Percentiles rank a stretch among this genome's conserved stretches.
Conservation (phyloP, 2,329 filamentous ascomycete species). For the Pestalotiopsis sp. region DNA sequence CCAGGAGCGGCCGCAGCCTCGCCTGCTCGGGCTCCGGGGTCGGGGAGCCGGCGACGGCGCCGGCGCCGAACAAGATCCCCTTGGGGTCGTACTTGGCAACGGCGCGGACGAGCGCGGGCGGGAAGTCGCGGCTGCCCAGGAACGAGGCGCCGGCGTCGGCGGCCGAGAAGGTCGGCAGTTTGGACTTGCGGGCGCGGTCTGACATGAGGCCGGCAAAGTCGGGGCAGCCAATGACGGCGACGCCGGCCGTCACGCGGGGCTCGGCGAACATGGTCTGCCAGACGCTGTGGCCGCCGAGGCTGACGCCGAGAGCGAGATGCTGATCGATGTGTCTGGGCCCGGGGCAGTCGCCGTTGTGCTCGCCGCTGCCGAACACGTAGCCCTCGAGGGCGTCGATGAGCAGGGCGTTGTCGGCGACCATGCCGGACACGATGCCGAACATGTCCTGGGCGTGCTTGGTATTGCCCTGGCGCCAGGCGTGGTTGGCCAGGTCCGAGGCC, state of each 20-base stretch:
- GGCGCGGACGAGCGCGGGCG: slow-evolving; percentile 63
- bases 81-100: slow-evolving; percentile 74
- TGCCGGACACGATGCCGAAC: slow-evolving; percentile 76
- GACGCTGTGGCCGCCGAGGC: slow-evolving; percentile 82
- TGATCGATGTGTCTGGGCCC: slow-evolving; percentile 45
- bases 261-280: slow-evolving; percentile 85
- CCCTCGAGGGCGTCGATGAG: slow-evolving; percentile 78
- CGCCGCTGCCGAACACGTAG: slow-evolving; percentile 63
- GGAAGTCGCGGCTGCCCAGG: slow-evolving; percentile 78
- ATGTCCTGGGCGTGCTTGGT: slow-evolving; percentile 86
- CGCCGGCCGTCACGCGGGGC: slow-evolving; percentile 73
- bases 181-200: slow-evolving; percentile 74
- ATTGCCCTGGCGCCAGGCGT: slow-evolving; percentile 80
- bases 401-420: slow-evolving; percentile 72
- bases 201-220: slow-evolving; percentile 80
- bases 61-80: slow-evolving; percentile 66
- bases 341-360: slow-evolving; percentile 27
- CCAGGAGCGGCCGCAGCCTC: slow-evolving; percentile 46
- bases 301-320: slow-evolving; percentile 80
- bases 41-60: slow-evolving; percentile 31
- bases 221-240: slow-evolving; percentile 85
- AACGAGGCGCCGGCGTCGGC: slow-evolving; percentile 63
- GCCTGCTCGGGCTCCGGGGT: slow-evolving; percentile 39
- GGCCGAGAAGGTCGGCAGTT: slow-evolving; percentile 60
- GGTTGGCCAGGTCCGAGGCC: slow-evolving; percentile 69